Percentiles rank a stretch among this genome's conserved stretches.
Evolutionary conservation across 208 protist species (phyloP).

Genomic region (Crithidia expoeki): DNA sequence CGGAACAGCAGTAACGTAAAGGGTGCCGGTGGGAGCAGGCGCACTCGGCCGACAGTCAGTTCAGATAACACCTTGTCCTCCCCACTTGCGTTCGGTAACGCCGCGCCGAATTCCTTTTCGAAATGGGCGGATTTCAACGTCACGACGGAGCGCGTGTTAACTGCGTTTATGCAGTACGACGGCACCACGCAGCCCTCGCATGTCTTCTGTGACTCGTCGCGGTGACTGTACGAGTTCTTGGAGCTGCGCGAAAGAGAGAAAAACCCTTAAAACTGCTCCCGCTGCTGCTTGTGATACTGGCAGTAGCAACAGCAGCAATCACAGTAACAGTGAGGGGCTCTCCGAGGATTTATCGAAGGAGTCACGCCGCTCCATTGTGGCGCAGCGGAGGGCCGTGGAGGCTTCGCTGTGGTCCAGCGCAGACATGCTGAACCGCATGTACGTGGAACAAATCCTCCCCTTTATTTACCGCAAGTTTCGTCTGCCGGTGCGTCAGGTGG

Average conservation of each 20-base stretch:
- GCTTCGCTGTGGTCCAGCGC: conserved; percentile 34
- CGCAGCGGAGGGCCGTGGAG: conserved; percentile 8
- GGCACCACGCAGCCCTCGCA: conserved; percentile 28
- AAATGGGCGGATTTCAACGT: conserved; percentile 28
- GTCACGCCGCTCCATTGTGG: neutral
- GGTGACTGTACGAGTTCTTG: conserved; percentile 1
- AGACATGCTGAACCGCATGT: conserved; percentile 36
- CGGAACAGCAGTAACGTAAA: neutral
- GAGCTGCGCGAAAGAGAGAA: conserved; percentile 4
- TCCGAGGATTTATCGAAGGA: neutral
- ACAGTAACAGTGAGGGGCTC: neutral
- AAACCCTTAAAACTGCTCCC: neutral
- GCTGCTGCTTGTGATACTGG: neutral
- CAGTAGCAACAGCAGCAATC: neutral
- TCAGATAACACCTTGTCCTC: conserved; percentile 2
- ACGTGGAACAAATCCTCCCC: conserved; percentile 38
- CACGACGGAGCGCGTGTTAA: conserved; percentile 36
- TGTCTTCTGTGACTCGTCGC: conserved; percentile 29
- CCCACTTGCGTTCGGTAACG: neutral
- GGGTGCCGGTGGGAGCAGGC: too few relatives aligned
- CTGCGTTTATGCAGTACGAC: conserved; percentile 60
- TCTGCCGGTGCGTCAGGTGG: conserved; percentile 17
- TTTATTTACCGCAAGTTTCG: conserved; percentile 54
- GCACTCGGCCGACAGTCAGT: too few relatives aligned
- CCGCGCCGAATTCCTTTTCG: neutral